These are phyloP conservation scores for Phaeosphaeriaceae sp. DNA, from an alignment of 2,329 filamentous ascomycete genomes.

Conservation along the genomic window DNA sequence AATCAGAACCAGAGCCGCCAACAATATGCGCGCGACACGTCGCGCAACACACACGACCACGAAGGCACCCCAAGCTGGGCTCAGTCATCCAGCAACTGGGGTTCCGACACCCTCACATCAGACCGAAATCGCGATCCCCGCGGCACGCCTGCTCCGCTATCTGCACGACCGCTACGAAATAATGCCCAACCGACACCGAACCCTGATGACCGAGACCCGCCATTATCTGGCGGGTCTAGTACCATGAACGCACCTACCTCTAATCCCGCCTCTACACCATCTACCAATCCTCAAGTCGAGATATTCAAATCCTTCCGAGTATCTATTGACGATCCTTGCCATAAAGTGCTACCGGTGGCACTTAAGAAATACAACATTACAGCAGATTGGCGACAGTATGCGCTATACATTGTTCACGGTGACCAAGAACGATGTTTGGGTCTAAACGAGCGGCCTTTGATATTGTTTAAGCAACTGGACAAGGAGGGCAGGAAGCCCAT, in stretches of 20 bases:
- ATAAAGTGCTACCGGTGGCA: constrained; percentile 94
- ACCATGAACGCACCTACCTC: constrained; percentile 32
- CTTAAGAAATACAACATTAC: constrained; percentile 99
- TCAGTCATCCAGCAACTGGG: constrained; percentile 35
- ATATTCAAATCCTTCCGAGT: constrained; percentile 99
- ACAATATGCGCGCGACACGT: constrained; percentile 41
- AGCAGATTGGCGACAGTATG: constrained; percentile 96
- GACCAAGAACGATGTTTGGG: constrained; percentile 94
- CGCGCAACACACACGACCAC: constrained; percentile 43
- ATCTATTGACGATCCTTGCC: constrained; percentile 96
- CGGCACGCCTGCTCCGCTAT: constrained; percentile 40
- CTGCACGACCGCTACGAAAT: constrained; percentile 38
- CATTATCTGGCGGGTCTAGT: constrained; percentile 45
- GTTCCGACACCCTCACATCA: constrained; percentile 37
- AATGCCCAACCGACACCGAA: constrained; percentile 39
- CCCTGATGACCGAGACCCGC: constrained; percentile 44
- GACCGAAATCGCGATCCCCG: constrained; percentile 43
- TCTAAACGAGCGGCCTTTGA: constrained; percentile 90
- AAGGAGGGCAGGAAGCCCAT: constrained; percentile 98
- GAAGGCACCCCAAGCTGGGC: constrained; percentile 40
- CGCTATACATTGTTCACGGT: constrained; percentile 97
- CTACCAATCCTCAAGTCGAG: constrained; percentile 71
- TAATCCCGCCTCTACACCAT: constrained; percentile 30
- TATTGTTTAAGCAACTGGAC: constrained; percentile 96
- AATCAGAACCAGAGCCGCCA: constrained; percentile 40